phyloP scores from a whole-genome alignment of 306 rosid genomes.

The Begonia peltatifolia region DNA sequence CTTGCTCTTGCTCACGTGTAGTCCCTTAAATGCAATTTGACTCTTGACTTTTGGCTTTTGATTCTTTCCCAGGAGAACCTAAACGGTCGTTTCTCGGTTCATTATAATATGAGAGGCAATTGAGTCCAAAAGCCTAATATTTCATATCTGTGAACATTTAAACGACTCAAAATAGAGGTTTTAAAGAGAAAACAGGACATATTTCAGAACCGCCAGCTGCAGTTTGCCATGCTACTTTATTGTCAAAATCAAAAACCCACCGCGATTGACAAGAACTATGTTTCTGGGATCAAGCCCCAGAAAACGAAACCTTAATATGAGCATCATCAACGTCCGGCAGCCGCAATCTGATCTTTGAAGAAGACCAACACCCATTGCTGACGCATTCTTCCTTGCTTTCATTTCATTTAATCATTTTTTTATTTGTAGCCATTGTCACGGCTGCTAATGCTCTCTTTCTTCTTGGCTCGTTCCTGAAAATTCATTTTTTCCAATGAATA shows the following conservation, averaged over 20 bases:
- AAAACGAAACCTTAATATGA: background rate
- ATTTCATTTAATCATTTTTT: too few relatives aligned
- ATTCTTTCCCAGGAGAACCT: constrained; percentile 27
- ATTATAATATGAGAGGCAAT: background rate
- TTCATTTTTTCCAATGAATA: background rate
- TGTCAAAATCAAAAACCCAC: background rate
- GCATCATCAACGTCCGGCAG: background rate
- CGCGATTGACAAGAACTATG: background rate
- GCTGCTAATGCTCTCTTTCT: background rate
- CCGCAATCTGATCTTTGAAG: background rate
- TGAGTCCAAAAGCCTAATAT: too few relatives aligned
- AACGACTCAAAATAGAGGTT: too few relatives aligned
- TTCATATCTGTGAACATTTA: too few relatives aligned
- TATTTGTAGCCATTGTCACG: too few relatives aligned
- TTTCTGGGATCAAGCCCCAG: background rate
- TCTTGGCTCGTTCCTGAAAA: background rate
- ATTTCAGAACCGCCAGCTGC: background rate
- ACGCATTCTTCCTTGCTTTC: background rate
- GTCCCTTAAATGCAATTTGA: constrained; percentile 69
- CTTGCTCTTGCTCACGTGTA: constrained; percentile 45
- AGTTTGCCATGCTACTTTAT: background rate
- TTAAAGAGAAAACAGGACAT: too few relatives aligned
- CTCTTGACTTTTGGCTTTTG: constrained; percentile 60
- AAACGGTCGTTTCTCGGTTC: background rate
- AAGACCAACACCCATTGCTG: background rate